Conservation (phyloP, 495 filamentous ascomycete genomes). For the Chlorociboria aeruginascens region DNA sequence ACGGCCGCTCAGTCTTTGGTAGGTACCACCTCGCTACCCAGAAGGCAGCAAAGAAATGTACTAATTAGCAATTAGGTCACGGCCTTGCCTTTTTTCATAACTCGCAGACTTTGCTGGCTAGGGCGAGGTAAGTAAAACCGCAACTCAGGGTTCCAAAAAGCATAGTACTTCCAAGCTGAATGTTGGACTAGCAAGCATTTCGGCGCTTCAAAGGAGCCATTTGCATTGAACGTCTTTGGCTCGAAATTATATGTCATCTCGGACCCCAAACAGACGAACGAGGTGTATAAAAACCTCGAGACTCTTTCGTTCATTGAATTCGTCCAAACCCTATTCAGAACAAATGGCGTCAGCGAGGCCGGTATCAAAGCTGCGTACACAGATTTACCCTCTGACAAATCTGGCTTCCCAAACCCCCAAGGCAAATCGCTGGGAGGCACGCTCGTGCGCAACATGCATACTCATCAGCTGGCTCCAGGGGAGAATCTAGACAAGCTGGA, state of each 20-base stretch:
- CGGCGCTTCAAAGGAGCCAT: background rate
- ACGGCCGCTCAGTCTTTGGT: too few species aligned
- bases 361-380: background rate
- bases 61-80: background rate
- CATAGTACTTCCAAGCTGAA: too few species aligned
- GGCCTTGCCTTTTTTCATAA: background rate
- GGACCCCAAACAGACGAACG: background rate
- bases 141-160: too few species aligned
- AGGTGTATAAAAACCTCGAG: background rate
- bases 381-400: background rate
- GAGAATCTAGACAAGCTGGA: background rate
- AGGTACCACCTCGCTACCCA: too few species aligned
- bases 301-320: background rate
- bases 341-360: background rate
- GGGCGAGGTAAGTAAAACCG: background rate
- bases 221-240: background rate
- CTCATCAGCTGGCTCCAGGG: background rate
- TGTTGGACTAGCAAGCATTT: too few species aligned
- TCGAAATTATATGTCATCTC: background rate
- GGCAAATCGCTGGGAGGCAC: background rate
- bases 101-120: background rate
- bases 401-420: background rate
- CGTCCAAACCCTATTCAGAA: background rate
- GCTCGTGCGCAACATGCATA: background rate
- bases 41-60: too few species aligned